Evolutionary conservation across 2,329 filamentous ascomycete genomes (phyloP), one percentile per base, ranked within the genome.

Genomic region (Beauveria bassiana): DNA sequence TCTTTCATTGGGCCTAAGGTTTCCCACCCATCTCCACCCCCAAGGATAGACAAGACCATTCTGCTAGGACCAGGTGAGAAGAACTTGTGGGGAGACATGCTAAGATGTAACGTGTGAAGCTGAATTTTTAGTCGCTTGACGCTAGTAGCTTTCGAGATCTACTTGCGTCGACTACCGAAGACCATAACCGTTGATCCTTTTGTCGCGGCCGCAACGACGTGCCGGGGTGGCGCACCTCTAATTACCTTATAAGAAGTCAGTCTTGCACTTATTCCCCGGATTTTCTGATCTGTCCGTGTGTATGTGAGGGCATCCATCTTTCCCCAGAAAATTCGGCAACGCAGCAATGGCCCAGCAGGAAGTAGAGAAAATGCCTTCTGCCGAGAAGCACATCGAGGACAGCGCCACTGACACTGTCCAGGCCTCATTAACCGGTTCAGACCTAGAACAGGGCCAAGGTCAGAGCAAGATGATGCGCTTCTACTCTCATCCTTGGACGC

Each of bases 401-500:
- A 51, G 31, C 50, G 40, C 45, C 26, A 4, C 24, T 10, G 61
- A 34, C 18, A 47, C 47, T 43, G 57, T 24, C 51, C 57, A 34
- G 8, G 49, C 50, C 8, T 42, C 34, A 18, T 26, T 46, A 45
- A 49, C 31, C 49, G 26, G 14, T n/a, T 43, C 62, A 14, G 49
- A 55, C 16, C 42, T 54, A n/a, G 61, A 62, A 34, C 49, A 46
- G n/a, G 55, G 63, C 7, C 59, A 47, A 28, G 43, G 53, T 31
- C 64, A 61, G 50, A 69, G 65, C 16, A 63, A 65, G 61, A 58
- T 67, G 10, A 64, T 66, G 49, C 63, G 66, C 43, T 61, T 78
- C 56, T 78, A 77, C 65, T 70, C 73, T 7, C 70, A 79, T 63
- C 74, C 75, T 16, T 81, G 78, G 78, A 75, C 76, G 47, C 78